These are phyloP conservation scores for Neurospora sp. DNA, from an alignment of 2,329 filamentous ascomycete genomes.

Conservation along the genomic window DNA sequence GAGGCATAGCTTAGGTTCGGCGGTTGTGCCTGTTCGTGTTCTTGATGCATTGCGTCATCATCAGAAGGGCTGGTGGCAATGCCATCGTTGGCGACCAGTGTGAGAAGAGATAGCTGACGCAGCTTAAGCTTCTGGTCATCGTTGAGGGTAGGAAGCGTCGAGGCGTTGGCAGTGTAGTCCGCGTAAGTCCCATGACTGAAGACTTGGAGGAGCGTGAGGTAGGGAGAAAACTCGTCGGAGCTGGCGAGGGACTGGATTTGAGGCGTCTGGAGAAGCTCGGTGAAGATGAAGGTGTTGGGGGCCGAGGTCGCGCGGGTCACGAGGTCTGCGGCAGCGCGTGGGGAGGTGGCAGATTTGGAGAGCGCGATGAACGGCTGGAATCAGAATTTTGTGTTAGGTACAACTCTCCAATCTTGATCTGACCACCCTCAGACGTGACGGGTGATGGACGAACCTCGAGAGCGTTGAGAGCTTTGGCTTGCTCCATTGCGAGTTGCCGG, in stretches of 20 bases:
- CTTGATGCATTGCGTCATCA: neutral
- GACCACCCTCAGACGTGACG: neutral
- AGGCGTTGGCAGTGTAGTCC: constrained; percentile 46
- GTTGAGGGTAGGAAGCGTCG: constrained; percentile 58
- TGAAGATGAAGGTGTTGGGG: constrained; percentile 84
- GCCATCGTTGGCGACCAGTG: constrained; percentile 57
- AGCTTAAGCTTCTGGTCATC: constrained; percentile 72
- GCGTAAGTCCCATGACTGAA: constrained; percentile 89
- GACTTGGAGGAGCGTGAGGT: constrained; percentile 68
- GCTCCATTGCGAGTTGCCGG: constrained; percentile 48
- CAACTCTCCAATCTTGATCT: neutral
- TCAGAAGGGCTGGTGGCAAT: constrained; percentile 15
- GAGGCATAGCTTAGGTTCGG: constrained; percentile 57
- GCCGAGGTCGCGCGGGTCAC: constrained; percentile 82
- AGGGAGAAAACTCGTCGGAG: constrained; percentile 43
- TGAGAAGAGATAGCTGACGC: constrained; percentile 79
- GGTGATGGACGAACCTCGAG: constrained; percentile 39
- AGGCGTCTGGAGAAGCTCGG: constrained; percentile 76
- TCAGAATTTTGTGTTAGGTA: neutral
- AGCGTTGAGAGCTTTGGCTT: constrained; percentile 56
- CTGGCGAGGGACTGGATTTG: constrained; percentile 64
- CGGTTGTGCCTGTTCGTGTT: constrained; percentile 3
- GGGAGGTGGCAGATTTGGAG: constrained; percentile 73
- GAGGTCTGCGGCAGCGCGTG: constrained; percentile 76
- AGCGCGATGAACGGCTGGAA: constrained; percentile 80